These are phyloP conservation scores for Penicillium turbatum DNA, from an alignment of 495 filamentous ascomycete genomes.

Conservation along the genomic window DNA sequence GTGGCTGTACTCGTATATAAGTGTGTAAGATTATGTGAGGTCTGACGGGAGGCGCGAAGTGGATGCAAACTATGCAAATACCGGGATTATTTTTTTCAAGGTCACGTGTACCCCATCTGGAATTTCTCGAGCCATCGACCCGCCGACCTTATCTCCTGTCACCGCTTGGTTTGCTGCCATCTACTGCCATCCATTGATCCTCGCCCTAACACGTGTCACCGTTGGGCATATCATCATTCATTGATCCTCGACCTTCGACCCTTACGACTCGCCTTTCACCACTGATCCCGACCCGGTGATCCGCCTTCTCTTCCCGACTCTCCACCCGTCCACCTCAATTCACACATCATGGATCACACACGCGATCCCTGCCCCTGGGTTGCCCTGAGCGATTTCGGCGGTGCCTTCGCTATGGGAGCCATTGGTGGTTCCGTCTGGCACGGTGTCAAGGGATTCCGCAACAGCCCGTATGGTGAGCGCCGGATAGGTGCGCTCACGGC, in stretches of 20 bases:
- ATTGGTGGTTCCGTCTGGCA: constrained; percentile 97
- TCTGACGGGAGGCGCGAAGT: no score
- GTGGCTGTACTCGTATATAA: no score
- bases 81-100: background rate
- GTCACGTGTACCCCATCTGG: background rate
- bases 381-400: constrained; percentile 91
- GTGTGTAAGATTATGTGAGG: no score
- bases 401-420: constrained; percentile 93
- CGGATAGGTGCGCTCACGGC: constrained; percentile 94
- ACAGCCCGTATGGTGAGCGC: constrained; percentile 86
- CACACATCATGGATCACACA: constrained; percentile 75
- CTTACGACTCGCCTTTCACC: background rate
- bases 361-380: constrained; percentile 97
- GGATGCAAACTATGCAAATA: no score
- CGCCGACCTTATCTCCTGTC: background rate
- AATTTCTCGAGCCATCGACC: background rate
- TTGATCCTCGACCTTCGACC: background rate
- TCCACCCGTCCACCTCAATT: background rate
- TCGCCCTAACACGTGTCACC: background rate
- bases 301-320: background rate
- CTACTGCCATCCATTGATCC: background rate
- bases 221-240: background rate
- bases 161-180: background rate
- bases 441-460: constrained; percentile 93
- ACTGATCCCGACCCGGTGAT: background rate